Percentiles rank a stretch among this genome's conserved stretches.
Evolutionary conservation across 768 basidiomycete genomes (phyloP).

Genomic region (Lactifluus subvellereus): DNA sequence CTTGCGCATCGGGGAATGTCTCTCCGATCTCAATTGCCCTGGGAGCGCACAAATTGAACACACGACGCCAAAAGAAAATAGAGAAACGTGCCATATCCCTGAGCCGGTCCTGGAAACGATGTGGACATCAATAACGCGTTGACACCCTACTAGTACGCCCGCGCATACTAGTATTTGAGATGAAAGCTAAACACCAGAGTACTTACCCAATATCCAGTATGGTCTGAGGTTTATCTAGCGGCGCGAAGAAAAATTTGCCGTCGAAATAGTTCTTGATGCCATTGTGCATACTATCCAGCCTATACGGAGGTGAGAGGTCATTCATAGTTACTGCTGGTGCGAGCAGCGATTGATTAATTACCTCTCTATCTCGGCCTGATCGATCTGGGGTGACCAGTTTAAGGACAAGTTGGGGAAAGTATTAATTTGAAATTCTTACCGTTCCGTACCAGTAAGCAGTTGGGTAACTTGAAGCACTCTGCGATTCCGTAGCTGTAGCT

Average conservation of each 20-base stretch:
- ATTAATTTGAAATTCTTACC: background rate
- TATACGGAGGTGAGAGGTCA: background rate
- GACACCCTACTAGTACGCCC: background rate
- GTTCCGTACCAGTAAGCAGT: constrained; percentile 7
- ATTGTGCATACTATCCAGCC: constrained; percentile 27
- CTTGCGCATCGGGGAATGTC: constrained; percentile 15
- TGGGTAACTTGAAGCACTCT: background rate
- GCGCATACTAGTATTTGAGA: background rate
- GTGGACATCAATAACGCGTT: background rate
- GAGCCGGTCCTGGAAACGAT: constrained; percentile 6
- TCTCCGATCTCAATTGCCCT: constrained; percentile 29
- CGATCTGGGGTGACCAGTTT: background rate
- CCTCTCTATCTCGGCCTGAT: constrained; percentile 13
- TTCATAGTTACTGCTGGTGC: too few species aligned
- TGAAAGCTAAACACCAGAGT: background rate
- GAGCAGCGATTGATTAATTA: background rate
- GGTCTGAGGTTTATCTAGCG: constrained; percentile 23
- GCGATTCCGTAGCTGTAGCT: background rate
- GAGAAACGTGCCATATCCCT: constrained; percentile 10
- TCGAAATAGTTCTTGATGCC: constrained; percentile 25
- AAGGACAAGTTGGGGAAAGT: background rate
- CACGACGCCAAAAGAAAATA: too few species aligned
- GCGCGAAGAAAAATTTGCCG: constrained; percentile 19
- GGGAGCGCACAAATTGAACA: background rate
- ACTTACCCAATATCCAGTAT: constrained; percentile 28